Evolutionary conservation across 352 stramenopile genomes (phyloP), one percentile per base, ranked within the genome.

Genomic region (Thraustochytrium striatum): DNA sequence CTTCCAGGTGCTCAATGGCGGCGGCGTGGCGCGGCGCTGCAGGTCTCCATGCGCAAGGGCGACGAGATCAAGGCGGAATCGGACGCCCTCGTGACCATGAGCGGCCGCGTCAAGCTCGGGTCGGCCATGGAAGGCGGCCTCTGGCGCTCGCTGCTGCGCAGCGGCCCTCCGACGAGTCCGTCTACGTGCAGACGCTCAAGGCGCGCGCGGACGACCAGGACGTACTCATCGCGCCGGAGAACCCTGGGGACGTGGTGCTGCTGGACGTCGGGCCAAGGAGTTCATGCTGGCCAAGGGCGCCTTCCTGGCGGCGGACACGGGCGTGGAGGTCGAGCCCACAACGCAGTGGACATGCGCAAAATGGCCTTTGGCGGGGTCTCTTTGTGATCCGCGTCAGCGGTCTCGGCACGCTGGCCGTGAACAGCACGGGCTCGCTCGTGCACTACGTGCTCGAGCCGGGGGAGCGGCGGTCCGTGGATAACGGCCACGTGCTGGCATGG

Each of bases 401-500:
- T 21, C 38, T 11, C 38, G 73, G 73, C 32, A 82, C 35, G 21
- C 57, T 82, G 30, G 73, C 73, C 3, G 68, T 78, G 28, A 68
- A 44, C 30, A 55, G 61, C 2, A 72, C 57, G 69, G 73, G 73
- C 35, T 82, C 73, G 8, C 58, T 82, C 61, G 36, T 72, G n/a
- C 61, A 79, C 28, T 82, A 81, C 33, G 39, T 69, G 16, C 55
- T 82, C 13, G 25, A 32, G 55, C 1, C 30, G 25, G 73, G 73
- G 25, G 73, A 82, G 50, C 41, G 47, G 25, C 28, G 73, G 52
- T 61, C 33, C 2, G 57, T 82, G 3, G 73, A 82, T 52, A 82
- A 82, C 68, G 73, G 73, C 38, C 73, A 82, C 44, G 30, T 82
- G 8, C 55, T 82, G 39, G 73, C 73, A 5, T 82, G 73, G 73